Evolutionary conservation across 306 rosid genomes (phyloP).

Genomic region (Pueraria montana): DNA sequence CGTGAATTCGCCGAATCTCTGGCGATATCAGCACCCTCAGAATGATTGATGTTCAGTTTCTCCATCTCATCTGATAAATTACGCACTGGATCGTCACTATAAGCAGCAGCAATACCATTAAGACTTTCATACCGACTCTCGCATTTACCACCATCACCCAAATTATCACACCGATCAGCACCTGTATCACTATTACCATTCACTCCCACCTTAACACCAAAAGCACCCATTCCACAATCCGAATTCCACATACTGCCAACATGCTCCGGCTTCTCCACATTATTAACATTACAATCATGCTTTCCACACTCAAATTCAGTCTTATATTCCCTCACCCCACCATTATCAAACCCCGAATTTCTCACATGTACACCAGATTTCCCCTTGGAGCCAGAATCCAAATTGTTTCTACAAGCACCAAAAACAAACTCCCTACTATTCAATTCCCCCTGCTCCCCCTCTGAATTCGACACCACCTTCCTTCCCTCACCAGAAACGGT

Average conservation of each 20-base stretch:
- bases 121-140: constrained; percentile 41
- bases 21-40: constrained; percentile 46
- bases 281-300: constrained; percentile 29
- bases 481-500: constrained; percentile 42
- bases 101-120: constrained; percentile 38
- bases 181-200: too few species aligned
- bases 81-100: constrained; percentile 42
- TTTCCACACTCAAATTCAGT: constrained; percentile 44
- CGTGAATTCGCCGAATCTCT: constrained; percentile 36
- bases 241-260: constrained; percentile 32
- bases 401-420: constrained; percentile 45
- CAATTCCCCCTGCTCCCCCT: constrained; percentile 29
- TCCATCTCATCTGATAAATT: constrained; percentile 67
- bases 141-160: constrained; percentile 42
- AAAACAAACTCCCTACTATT: constrained; percentile 49
- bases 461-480: constrained; percentile 30
- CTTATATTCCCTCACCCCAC: constrained; percentile 41
- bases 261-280: constrained; percentile 48
- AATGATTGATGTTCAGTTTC: constrained; percentile 68
- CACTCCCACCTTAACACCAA: too few species aligned
- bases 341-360: not conserved
- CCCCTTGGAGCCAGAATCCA: constrained; percentile 44
- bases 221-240: too few species aligned
- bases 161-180: constrained; percentile 39
- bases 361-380: constrained; percentile 41